Conservation (phyloP, 73 alveolate genomes). For the Paramecium sonneborni region DNA sequence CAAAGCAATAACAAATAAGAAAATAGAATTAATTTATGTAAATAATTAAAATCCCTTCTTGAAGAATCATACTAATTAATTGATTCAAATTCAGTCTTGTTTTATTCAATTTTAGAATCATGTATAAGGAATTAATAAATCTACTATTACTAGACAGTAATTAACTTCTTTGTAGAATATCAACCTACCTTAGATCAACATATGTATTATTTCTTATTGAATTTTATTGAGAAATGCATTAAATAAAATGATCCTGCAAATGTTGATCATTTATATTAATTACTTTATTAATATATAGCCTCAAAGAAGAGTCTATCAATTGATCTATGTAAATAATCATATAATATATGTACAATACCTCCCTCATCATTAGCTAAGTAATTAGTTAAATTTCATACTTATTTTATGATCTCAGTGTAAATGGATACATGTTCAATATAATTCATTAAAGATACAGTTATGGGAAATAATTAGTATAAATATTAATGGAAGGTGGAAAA, state of each 20-base stretch:
- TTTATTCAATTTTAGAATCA: background rate
- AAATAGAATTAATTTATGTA: background rate
- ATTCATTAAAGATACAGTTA: constrained; percentile 8
- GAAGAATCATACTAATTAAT: background rate
- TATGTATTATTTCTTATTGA: background rate
- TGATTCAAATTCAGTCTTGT: background rate
- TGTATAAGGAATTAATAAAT: background rate
- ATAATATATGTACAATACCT: background rate
- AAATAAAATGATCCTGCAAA: background rate
- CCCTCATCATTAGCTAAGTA: background rate
- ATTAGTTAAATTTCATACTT: background rate
- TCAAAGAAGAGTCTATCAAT: background rate
- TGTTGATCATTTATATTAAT: background rate
- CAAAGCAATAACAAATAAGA: background rate
- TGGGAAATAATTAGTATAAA: background rate
- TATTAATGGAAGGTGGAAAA: constrained; percentile 31
- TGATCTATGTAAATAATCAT: background rate
- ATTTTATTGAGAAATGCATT: background rate
- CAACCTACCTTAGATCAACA: background rate
- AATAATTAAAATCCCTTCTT: constrained; percentile 10
- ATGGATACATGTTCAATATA: background rate
- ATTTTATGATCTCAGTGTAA: background rate
- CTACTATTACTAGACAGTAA: background rate
- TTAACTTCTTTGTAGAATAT: background rate
- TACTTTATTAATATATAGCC: background rate